These are phyloP conservation scores for Clathrus columnatus DNA, from an alignment of 768 basidiomycete genomes.

Conservation along the genomic window DNA sequence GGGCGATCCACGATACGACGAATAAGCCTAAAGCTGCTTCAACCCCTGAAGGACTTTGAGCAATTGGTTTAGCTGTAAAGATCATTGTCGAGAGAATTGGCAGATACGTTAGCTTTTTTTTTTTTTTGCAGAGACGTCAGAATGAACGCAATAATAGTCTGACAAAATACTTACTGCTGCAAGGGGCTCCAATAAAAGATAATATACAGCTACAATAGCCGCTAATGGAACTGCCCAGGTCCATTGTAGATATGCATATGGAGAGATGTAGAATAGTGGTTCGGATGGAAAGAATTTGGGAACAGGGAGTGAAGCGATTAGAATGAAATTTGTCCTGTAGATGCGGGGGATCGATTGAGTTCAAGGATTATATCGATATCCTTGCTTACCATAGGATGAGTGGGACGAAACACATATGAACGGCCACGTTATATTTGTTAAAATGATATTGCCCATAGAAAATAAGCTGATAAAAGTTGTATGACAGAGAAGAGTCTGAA, in stretches of 20 bases:
- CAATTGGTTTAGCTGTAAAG: slow-evolving; percentile 63
- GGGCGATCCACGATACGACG: slow-evolving; percentile 74
- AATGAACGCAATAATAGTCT: slow-evolving; percentile 43
- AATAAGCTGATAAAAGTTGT: slow-evolving; percentile 45
- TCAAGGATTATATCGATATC: not conserved
- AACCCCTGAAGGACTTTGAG: slow-evolving; percentile 42
- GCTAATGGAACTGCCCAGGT: slow-evolving; percentile 57
- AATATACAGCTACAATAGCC: slow-evolving; percentile 60
- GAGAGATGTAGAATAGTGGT: slow-evolving; percentile 39
- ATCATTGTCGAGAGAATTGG: slow-evolving; percentile 60
- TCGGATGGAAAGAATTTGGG: slow-evolving; percentile 47
- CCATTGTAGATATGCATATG: slow-evolving; percentile 60
- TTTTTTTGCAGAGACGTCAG: too few species aligned
- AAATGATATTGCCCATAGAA: slow-evolving; percentile 94
- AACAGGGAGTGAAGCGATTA: slow-evolving; percentile 31
- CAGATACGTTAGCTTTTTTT: slow-evolving; percentile 35
- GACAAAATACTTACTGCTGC: slow-evolving; percentile 61
- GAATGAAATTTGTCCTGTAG: slow-evolving; percentile 44
- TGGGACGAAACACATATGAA: slow-evolving; percentile 84
- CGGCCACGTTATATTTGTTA: slow-evolving; percentile 71
- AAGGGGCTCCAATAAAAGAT: slow-evolving; percentile 68
- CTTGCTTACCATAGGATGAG: slow-evolving; percentile 62
- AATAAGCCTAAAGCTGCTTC: slow-evolving; percentile 50
- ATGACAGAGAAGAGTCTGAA: slow-evolving; percentile 9
- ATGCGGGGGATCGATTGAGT: not conserved